Conservation (phyloP, 192 early-diverging fungal species). For the Coemansia sp. region DNA sequence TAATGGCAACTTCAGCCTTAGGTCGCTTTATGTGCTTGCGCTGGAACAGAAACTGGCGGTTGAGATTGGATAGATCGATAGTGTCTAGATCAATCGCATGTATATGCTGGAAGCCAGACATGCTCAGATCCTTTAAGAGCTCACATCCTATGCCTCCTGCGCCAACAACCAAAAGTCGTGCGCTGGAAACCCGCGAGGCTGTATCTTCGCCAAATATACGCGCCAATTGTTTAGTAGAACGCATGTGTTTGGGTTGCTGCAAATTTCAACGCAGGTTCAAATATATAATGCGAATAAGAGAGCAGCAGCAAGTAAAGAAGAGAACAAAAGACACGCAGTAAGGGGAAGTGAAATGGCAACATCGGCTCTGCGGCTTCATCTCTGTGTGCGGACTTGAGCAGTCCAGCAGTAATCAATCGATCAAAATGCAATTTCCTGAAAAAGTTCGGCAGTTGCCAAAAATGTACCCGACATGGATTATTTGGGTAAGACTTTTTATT, state of each 20-base stretch:
- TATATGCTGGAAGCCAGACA: conserved; percentile 83
- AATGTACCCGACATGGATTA: background rate
- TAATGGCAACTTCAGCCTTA: conserved; percentile 85
- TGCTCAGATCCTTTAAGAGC: conserved; percentile 89
- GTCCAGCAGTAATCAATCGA: background rate
- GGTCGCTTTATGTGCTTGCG: conserved; percentile 87
- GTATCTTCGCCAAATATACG: conserved; percentile 30
- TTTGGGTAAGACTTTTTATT: background rate
- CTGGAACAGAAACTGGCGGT: conserved; percentile 99
- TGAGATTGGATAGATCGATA: conserved; percentile 97
- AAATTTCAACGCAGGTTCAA: background rate
- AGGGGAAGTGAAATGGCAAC: background rate
- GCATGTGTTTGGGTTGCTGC: conserved; percentile 11
- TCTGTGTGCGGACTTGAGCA: background rate
- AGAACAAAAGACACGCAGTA: background rate
- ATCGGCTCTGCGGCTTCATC: background rate
- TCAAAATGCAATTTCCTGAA: background rate
- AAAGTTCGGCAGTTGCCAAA: background rate
- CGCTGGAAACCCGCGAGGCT: conserved; percentile 6
- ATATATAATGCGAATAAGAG: background rate
- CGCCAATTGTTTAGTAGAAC: conserved; percentile 20
- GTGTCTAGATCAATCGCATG: conserved; percentile 95
- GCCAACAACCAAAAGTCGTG: conserved; percentile 68
- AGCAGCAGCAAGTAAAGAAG: background rate
- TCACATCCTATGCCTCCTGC: conserved; percentile 99